These are phyloP conservation scores for Strobilomyces confusus DNA, from an alignment of 768 basidiomycete species.

Conservation along the genomic window DNA sequence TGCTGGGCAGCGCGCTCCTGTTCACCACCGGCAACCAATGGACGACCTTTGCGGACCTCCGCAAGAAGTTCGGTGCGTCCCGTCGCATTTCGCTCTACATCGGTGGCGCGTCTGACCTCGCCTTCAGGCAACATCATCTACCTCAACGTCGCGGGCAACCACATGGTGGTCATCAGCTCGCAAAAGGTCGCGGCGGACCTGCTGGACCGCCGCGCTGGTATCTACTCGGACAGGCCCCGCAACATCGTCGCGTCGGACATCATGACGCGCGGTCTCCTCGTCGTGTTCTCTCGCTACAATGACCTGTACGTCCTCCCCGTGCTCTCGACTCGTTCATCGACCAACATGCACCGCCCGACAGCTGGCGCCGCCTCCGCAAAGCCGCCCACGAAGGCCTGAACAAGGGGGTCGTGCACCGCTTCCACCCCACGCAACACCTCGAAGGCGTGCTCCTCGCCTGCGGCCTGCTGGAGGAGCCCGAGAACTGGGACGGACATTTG, in stretches of 20 bases:
- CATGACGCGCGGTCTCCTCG: conserved; percentile 27
- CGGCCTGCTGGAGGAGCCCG: conserved; percentile 24
- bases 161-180: conserved; percentile 30
- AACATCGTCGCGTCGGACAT: conserved; percentile 30
- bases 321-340: no score
- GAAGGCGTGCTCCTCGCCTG: conserved; percentile 10
- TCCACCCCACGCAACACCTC: conserved; percentile 5
- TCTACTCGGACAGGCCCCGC: conserved; percentile 32
- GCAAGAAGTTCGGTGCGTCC: neutral
- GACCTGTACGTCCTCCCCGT: neutral
- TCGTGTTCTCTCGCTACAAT: conserved; percentile 21
- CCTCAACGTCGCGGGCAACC: conserved; percentile 13
- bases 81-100: neutral
- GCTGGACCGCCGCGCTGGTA: conserved; percentile 33
- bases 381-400: conserved; percentile 5
- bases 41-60: neutral
- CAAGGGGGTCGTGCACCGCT: conserved; percentile 1
- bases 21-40: neutral
- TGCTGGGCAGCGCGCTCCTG: conserved; percentile 2
- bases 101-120: neutral
- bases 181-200: conserved; percentile 33
- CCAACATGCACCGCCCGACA: no score
- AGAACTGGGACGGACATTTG: conserved; percentile 31
- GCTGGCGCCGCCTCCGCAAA: conserved; percentile 10
- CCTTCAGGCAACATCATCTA: conserved; percentile 1